phyloP scores from a whole-genome alignment of 108 stramenopile species.

The Conticribra weissflogii region DNA sequence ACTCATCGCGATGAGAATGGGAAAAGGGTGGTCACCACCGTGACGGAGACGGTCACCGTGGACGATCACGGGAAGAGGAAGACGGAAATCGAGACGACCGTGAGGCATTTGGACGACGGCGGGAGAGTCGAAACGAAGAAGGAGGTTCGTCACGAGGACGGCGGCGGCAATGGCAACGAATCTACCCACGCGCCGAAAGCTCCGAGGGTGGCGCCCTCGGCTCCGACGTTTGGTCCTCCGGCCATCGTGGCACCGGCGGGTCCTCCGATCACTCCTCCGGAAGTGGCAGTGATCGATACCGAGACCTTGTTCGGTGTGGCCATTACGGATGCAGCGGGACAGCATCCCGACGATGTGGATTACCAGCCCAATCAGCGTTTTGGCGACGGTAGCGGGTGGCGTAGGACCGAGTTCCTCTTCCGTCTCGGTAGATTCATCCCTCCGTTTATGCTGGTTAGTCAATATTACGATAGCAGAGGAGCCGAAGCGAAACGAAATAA shows the following conservation, averaged over 20 bases:
- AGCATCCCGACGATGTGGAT: slow-evolving; percentile 22
- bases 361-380: neutral
- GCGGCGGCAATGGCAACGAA: neutral
- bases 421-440: slow-evolving; percentile 38
- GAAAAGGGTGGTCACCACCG: slow-evolving; percentile 35
- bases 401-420: slow-evolving; percentile 40
- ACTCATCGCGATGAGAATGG: slow-evolving; percentile 42
- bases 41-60: slow-evolving; percentile 34
- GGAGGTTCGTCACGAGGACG: slow-evolving; percentile 7
- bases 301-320: slow-evolving; percentile 28
- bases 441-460: slow-evolving; percentile 35
- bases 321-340: slow-evolving; percentile 20
- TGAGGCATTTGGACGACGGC: slow-evolving; percentile 45
- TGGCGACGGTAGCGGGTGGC: slow-evolving; percentile 22
- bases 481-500: slow-evolving; percentile 12
- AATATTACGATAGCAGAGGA: slow-evolving; percentile 36
- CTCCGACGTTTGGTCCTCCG: neutral
- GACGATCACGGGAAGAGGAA: slow-evolving; percentile 34
- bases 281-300: slow-evolving; percentile 32
- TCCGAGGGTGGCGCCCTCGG: neutral
- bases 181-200: neutral
- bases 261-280: slow-evolving; percentile 9
- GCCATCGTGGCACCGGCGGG: neutral
- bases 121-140: slow-evolving; percentile 43
- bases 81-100: slow-evolving; percentile 29